Conservation (phyloP, 331 rosid species). For the Stylosanthes scabra region DNA sequence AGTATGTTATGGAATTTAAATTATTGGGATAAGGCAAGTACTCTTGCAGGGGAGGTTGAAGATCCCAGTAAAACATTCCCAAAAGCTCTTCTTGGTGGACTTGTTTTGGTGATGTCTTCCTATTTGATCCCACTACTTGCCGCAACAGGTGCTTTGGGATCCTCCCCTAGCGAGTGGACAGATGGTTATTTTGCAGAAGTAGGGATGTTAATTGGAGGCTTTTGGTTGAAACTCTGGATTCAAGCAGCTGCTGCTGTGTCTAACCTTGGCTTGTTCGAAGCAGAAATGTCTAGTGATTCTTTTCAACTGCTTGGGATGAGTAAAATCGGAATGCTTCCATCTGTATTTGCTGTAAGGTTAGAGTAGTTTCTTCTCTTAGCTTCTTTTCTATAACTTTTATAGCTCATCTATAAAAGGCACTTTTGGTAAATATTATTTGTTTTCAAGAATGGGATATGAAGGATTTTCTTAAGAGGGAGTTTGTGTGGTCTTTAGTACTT, state of each 20-base stretch:
- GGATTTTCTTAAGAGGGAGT: too few species aligned
- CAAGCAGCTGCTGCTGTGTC: constrained; percentile 89
- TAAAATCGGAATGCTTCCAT: constrained; percentile 86
- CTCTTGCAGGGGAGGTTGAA: constrained; percentile 87
- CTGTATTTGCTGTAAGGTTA: constrained; percentile 78
- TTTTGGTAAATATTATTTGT: too few species aligned
- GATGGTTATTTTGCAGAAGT: constrained; percentile 90
- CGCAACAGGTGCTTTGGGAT: constrained; percentile 74
- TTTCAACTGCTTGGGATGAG: constrained; percentile 93
- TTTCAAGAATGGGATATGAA: too few species aligned
- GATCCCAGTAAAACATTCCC: constrained; percentile 78
- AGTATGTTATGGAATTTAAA: constrained; percentile 86
- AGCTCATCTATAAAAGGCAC: too few species aligned
- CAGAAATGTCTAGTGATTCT: constrained; percentile 90
- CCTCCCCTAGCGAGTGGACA: constrained; percentile 62
- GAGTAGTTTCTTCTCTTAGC: not conserved
- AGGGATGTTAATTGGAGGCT: constrained; percentile 77
- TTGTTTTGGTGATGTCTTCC: constrained; percentile 70
- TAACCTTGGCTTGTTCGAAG: constrained; percentile 87
- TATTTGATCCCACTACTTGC: constrained; percentile 88
- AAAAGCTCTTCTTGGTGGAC: constrained; percentile 72
- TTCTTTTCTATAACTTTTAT: not conserved
- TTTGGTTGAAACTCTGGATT: constrained; percentile 89
- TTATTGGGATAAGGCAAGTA: constrained; percentile 93
- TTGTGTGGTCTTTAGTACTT: too few species aligned